Conservation (phyloP, 1,139 yeast genomes). For the Kluyveromyces sp. region DNA sequence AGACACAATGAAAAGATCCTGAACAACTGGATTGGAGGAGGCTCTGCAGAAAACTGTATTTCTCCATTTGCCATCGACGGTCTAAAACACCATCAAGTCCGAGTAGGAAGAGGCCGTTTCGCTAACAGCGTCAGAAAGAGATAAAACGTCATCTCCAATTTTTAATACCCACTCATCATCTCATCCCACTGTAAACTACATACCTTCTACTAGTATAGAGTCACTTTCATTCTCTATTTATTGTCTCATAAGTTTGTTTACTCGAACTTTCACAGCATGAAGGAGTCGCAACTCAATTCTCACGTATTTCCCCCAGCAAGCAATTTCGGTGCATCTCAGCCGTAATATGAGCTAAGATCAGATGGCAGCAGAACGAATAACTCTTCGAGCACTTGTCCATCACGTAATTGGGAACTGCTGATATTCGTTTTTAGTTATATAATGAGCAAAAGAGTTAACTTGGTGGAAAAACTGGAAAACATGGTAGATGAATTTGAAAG, state of each 20-base stretch:
- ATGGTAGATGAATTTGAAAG: too few species aligned
- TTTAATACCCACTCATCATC: not conserved
- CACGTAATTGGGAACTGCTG: not conserved
- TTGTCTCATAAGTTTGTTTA: too few species aligned
- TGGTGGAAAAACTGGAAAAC: not conserved
- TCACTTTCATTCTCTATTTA: not conserved
- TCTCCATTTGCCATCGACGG: constrained; percentile 82
- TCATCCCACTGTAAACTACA: not conserved
- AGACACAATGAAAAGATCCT: constrained; percentile 78
- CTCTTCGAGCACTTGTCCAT: too few species aligned
- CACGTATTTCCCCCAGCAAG: too few species aligned
- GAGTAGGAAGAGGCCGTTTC: constrained; percentile 74
- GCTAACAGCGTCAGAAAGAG: constrained; percentile 48
- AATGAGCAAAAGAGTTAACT: not conserved
- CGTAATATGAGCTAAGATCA: too few species aligned
- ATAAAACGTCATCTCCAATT: not conserved
- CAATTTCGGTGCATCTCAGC: too few species aligned
- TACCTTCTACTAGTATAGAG: not conserved
- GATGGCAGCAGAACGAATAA: too few species aligned
- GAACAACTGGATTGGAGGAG: constrained; percentile 89
- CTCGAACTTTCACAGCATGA: too few species aligned
- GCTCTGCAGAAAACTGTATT: constrained; percentile 77
- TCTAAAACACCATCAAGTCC: constrained; percentile 59
- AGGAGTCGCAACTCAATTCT: too few species aligned
- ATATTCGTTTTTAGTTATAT: not conserved